Evolutionary conservation across 1,139 yeast genomes (phyloP).

Genomic region (Meyerozyma carpophila): DNA sequence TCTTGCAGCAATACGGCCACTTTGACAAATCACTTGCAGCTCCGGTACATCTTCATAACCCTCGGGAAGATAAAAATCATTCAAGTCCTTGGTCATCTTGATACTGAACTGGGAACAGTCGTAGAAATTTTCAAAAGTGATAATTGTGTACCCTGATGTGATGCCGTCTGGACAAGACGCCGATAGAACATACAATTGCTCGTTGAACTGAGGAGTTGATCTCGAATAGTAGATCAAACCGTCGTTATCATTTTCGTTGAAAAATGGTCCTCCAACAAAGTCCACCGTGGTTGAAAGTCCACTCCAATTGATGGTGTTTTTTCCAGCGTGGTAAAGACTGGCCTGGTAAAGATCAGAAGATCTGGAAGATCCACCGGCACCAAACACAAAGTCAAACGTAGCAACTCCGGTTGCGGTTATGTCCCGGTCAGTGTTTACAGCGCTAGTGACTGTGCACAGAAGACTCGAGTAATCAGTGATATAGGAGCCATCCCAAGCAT

Average conservation of each 20-base stretch:
- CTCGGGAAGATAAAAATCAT: constrained; percentile 15
- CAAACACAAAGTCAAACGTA: constrained; percentile 15
- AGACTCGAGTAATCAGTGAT: constrained; percentile 6
- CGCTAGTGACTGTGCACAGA: constrained; percentile 9
- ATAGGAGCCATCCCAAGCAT: constrained; percentile 11
- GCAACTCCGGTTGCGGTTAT: constrained; percentile 9
- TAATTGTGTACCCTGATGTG: constrained; percentile 8
- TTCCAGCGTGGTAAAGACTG: constrained; percentile 5
- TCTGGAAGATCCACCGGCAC: constrained; percentile 16
- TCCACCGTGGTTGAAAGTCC: constrained; percentile 8
- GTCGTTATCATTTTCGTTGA: constrained; percentile 6
- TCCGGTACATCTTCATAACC: constrained; percentile 2
- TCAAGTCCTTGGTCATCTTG: constrained; percentile 10
- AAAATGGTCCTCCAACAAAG: constrained; percentile 11
- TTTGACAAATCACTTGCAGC: constrained; percentile 4
- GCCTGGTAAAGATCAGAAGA: constrained; percentile 12
- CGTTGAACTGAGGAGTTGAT: constrained; percentile 12
- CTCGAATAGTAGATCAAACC: constrained; percentile 13
- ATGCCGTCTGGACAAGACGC: constrained; percentile 12
- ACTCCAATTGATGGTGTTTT: constrained; percentile 10
- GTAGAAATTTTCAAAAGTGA: constrained; percentile 10
- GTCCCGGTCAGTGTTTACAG: constrained; percentile 1
- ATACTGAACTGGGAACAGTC: constrained; percentile 12
- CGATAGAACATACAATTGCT: constrained; percentile 12
- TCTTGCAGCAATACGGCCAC: constrained; percentile 6